Evolutionary conservation across 1,284 basidiomycete genomes (phyloP).

Genomic region (Rhodotorula sp.): DNA sequence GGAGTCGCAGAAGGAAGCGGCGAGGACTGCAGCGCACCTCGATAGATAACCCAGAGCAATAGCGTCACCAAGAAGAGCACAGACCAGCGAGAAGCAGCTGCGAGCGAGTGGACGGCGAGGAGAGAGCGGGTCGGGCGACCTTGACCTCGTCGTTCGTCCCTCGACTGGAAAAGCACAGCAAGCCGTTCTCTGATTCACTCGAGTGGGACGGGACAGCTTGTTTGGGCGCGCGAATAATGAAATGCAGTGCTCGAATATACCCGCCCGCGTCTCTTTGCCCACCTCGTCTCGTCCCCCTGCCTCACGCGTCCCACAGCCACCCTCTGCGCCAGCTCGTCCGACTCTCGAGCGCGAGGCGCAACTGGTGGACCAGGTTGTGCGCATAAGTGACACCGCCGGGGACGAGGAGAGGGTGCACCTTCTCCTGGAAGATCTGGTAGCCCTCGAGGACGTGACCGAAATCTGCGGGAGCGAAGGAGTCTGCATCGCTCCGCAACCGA

Average conservation of each 20-base stretch:
- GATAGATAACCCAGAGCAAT: too few relatives aligned
- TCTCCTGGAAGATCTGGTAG: constrained; percentile 39
- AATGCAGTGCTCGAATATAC: neutral
- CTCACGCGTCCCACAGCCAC: constrained; percentile 23
- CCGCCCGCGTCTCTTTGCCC: neutral
- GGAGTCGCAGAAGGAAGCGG: too few relatives aligned
- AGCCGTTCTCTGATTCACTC: too few relatives aligned
- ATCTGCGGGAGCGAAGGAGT: constrained; percentile 10
- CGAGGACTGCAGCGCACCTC: too few relatives aligned
- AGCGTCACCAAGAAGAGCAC: too few relatives aligned
- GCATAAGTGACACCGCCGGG: constrained; percentile 38
- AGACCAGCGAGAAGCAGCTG: too few relatives aligned
- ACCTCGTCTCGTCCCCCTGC: neutral
- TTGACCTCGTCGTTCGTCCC: too few relatives aligned
- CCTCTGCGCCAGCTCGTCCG: constrained; percentile 23
- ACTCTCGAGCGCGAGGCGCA: constrained; percentile 34
- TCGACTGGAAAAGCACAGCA: too few relatives aligned
- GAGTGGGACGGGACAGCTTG: too few relatives aligned
- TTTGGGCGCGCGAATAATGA: neutral
- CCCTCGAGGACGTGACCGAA: constrained; percentile 37
- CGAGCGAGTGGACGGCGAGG: too few relatives aligned
- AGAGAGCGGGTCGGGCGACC: too few relatives aligned
- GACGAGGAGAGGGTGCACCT: constrained; percentile 38
- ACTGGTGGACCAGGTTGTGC: constrained; percentile 40
- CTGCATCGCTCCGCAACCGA: too few relatives aligned